Base-by-base conservation (phyloP, 176 grass and related monocot genomes). In the Alloteropsis semialata region DNA sequence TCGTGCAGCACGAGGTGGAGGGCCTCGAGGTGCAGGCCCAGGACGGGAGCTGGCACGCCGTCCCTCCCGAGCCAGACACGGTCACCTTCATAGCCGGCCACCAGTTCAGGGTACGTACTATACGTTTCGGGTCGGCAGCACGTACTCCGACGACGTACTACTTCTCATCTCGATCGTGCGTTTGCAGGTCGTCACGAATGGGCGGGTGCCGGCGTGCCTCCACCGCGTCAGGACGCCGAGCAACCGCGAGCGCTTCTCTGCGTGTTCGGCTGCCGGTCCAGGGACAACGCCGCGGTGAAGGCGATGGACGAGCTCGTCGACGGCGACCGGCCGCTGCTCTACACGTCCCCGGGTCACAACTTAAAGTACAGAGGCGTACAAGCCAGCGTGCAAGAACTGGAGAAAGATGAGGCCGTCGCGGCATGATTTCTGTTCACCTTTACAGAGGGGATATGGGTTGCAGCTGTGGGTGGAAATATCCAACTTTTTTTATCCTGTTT, bases 1-100 rank as follows among this genome's bases (percentile, higher is more conserved):
- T 81, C 69, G 58, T 80, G 69, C 84, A 87, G 77, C 75, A 86
- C 66, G 76, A 64, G n/a, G 76, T 80, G 32, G 76, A 86, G 41
- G 66, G 76, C 8, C 76, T 86, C n/a, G 77, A 81, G 77, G 27
- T 79, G 29, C 75, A 79, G 66, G 56, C 22, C 41, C 22, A 49
- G 54, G 75, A 53, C 76, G 54, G 84, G 53, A 1, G 32, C 62
- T 85, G 84, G 75, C 15, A 61, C 66, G 44, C 71, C 32, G 33
- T 65, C 22, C 58, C 71, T 5, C 81, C n/a, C n/a, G n/a, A n/a
- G n/a, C n/a, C 56, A 9, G 56, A n/a, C 81, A 84, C 45, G 0
- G 14, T 84, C 70, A 65, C 59, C 30, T 38, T 84, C 70, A 33
- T 75, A 0, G 44, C 81, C 33, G 81, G 71, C 58, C 71, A 84